These are phyloP conservation scores for Orbilia brochopaga DNA, from an alignment of 2,329 filamentous ascomycete species.

Conservation along the genomic window DNA sequence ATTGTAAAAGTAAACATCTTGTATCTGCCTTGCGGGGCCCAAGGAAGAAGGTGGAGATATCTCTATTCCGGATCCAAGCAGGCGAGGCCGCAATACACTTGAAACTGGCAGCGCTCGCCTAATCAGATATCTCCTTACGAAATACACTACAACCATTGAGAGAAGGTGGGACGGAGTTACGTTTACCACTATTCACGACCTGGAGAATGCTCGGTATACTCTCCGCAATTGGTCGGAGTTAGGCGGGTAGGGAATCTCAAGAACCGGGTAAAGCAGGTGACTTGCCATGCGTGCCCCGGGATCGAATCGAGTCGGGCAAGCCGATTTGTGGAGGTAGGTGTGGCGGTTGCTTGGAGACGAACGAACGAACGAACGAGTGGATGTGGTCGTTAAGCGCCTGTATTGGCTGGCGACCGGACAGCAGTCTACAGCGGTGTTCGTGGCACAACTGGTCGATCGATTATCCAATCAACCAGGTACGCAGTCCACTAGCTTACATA, in stretches of 20 bases:
- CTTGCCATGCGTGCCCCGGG: background rate
- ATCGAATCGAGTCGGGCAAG: background rate
- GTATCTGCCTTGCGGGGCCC: background rate
- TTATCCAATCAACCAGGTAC: no score
- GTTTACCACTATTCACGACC: background rate
- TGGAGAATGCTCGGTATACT: background rate
- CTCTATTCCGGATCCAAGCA: conserved; percentile 2
- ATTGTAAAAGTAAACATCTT: background rate
- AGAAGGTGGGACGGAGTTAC: background rate
- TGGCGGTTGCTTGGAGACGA: conserved; percentile 6
- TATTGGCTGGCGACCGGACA: background rate
- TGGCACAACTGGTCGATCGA: no score
- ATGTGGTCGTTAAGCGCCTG: background rate
- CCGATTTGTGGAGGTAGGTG: background rate
- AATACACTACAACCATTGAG: conserved; percentile 12
- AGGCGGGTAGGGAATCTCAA: background rate
- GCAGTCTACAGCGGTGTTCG: no score
- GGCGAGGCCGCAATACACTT: conserved; percentile 35
- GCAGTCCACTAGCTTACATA: no score
- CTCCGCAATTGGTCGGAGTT: conserved; percentile 22
- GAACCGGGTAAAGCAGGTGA: conserved; percentile 9
- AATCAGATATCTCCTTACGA: no score
- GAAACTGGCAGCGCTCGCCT: conserved; percentile 50
- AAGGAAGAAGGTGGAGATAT: conserved; percentile 11
- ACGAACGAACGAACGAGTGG: conserved; percentile 2